Evolutionary conservation across 169 alveolate species (phyloP).

Genomic region (Amoebophrya sp.): DNA sequence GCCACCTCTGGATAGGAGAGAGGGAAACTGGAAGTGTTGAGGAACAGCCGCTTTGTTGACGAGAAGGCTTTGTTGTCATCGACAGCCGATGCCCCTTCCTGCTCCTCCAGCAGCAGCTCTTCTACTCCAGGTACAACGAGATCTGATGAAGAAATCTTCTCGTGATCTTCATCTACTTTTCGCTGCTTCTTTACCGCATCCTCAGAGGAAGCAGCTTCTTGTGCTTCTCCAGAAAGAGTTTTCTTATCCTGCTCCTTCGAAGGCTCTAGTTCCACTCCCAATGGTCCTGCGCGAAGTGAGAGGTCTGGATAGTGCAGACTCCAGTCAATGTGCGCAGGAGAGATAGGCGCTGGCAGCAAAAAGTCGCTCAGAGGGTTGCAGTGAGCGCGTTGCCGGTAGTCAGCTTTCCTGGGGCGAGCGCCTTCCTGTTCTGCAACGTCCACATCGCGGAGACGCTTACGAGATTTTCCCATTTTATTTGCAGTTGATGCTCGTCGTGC

Average conservation of each 20-base stretch:
- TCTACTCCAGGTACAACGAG: too few relatives aligned
- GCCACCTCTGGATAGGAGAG: background rate
- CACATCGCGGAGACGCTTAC: background rate
- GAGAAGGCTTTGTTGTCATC: too few relatives aligned
- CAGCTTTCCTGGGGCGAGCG: constrained; percentile 42
- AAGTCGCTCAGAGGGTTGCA: constrained; percentile 43
- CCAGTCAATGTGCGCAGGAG: constrained; percentile 44
- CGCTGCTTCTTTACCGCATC: background rate
- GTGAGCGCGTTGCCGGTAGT: constrained; percentile 47
- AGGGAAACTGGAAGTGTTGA: background rate
- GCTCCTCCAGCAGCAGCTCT: too few relatives aligned
- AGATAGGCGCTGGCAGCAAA: constrained; percentile 6
- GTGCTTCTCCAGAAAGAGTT: background rate
- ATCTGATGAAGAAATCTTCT: too few relatives aligned
- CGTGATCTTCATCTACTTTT: too few relatives aligned
- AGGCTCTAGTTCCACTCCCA: constrained; percentile 22
- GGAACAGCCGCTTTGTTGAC: too few relatives aligned
- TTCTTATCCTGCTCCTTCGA: background rate
- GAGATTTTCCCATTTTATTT: too few relatives aligned
- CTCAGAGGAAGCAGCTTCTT: background rate
- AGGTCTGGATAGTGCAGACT: constrained; percentile 36
- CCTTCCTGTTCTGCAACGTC: constrained; percentile 14
- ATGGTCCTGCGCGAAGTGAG: background rate
- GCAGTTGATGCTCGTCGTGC: too few relatives aligned
- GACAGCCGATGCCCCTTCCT: too few relatives aligned